Base-by-base conservation (phyloP, 1,139 yeast species). In the Candida gigantensis region DNA sequence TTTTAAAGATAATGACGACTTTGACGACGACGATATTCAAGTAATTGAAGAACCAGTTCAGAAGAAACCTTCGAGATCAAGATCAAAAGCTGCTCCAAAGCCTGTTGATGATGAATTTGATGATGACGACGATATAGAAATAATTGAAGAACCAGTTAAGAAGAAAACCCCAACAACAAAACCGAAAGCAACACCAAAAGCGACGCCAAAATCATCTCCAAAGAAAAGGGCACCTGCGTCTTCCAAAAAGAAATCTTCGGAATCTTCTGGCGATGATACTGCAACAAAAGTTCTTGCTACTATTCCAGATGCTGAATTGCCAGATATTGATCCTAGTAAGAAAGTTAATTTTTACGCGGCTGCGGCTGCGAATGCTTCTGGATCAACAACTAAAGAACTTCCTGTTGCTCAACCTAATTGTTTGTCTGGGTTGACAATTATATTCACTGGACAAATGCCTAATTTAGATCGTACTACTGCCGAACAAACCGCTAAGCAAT, bases 371-470 rank as follows among this genome's bases (percentile, higher is more conserved):
- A 28, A 72, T 34, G n/a, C 68, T 68, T 41, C 71, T 65, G 9
- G 58, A 58, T 26, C 58, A 55, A 24, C 65, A 3, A 24, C 45
- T 8, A 53, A 60, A 2, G 77, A 72, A 10, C 63, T 84, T 13
- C 95, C 96, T 0, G 80, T 74, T 45, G 96, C 96, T 0, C 74
- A 81, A 14, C 85, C 89, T 2, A 81, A 88, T 55, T 90, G 97
- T 61, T 63, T 90, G 27, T 71, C 82, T 1, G 98, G 98, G 0
- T 62, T 92, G 32, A 88, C 95, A 0, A 84, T 92, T 47, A 97
- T 94, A 0, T 92, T 94, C 54, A 92, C 98, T 0, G 99, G 99
- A 23, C 79, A 81, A 4, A 60, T 92, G 42, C 96, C 97, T 1
- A 77, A 77, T 18, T 61, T 92, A 27, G 87, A 86, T 43, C 75